Percentiles rank a stretch among this genome's conserved stretches.
Conservation (phyloP, 2,329 filamentous ascomycete species). For the Trichoderma citrinoviride region DNA sequence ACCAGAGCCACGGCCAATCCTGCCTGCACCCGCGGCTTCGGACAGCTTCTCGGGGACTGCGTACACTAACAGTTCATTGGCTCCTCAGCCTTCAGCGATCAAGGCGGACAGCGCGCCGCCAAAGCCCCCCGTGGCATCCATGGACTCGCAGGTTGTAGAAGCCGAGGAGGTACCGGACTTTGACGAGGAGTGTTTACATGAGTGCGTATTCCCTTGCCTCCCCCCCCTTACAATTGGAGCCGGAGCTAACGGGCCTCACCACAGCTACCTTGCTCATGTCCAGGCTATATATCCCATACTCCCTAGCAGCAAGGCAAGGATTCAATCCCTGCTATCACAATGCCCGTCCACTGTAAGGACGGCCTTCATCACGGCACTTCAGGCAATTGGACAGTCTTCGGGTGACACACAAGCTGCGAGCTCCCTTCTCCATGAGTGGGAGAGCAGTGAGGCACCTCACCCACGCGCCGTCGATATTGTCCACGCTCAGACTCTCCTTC, state of each 20-base stretch:
- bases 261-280: constrained; percentile 61
- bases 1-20: constrained; percentile 46
- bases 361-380: constrained; percentile 63
- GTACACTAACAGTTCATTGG: constrained; percentile 44
- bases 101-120: constrained; percentile 39
- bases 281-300: constrained; percentile 68
- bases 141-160: constrained; percentile 39
- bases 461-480: constrained; percentile 49
- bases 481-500: constrained; percentile 64
- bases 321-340: constrained; percentile 55
- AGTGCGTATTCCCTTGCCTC: constrained; percentile 36
- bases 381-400: constrained; percentile 48
- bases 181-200: constrained; percentile 47
- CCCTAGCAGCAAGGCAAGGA: constrained; percentile 53
- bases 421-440: constrained; percentile 52
- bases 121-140: constrained; percentile 35
- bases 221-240: not conserved
- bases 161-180: constrained; percentile 36
- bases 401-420: constrained; percentile 47
- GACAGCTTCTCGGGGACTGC: constrained; percentile 31
- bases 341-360: constrained; percentile 57
- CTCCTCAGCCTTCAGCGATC: constrained; percentile 44
- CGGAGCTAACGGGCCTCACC: not conserved
- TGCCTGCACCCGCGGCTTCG: constrained; percentile 40
- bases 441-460: constrained; percentile 41